Evolutionary conservation across 305 asterid genomes (phyloP), one percentile per base, ranked within the genome.

Genomic region (Fraxinus dipetala): DNA sequence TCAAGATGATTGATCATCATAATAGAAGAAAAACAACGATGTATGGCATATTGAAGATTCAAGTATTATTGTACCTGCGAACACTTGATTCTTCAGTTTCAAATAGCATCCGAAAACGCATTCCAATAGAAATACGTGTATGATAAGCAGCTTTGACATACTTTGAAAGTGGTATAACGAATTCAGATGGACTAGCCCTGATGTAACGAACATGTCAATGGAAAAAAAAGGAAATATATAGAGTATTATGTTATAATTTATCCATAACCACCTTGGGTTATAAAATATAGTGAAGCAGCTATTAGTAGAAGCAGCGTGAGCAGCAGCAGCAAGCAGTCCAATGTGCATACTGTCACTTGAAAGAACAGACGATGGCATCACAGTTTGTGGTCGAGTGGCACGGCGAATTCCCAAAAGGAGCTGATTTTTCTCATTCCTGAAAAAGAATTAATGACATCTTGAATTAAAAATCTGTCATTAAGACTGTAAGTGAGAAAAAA

Each of bases 71-170:
- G 48, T 86, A 93, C 99, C 99, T 94, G 87, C 99, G 99, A 70
- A 95, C 98, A 85, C 97, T 94, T 45, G 99, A 95, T 92, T 95
- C 99, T 88, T 95, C 99, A 70, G 98, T 95, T 89, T 95, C 99
- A 85, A 95, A 95, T 51, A 95, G 92, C 99, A 95, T 95, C 32
- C 99, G 90, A 48, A 95, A 95, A 38, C 99, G 96, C 99, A 95
- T 95, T 56, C 99, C 99, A 77, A 95, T 97, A 11, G 99, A 95
- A 83, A 95, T 93, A 7, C 96, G 97, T 0, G 98, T 93, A 85
- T 95, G 98, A 85, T 90, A 95, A 65, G 94, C 97, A 82, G 99
- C 99, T 89, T 93, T 92, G 72, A 87, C 91, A 85, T 92, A 95
- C 89, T 93, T 95, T 2, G 99, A 89, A 80, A 93, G 95, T 70